phyloP scores from a whole-genome alignment of 768 basidiomycete genomes.

The Mycena polygramma region DNA sequence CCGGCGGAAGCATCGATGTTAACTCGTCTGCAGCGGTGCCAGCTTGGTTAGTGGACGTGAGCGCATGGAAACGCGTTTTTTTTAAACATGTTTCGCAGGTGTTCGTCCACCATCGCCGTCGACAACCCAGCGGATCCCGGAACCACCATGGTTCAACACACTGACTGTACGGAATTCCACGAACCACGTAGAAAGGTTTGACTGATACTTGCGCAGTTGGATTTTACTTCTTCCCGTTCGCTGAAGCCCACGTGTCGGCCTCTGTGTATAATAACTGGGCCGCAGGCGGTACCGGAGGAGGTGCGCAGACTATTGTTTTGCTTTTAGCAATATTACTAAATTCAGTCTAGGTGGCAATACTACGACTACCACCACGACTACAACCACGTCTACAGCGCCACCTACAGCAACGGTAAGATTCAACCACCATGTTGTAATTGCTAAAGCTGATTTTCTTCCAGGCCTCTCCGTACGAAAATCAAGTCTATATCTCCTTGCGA shows the following conservation, averaged over 20 bases:
- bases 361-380: conserved; percentile 46
- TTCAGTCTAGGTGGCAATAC: conserved; percentile 43
- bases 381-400: conserved; percentile 50
- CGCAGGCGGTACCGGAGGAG: conserved; percentile 60
- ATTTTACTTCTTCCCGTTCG: conserved; percentile 68
- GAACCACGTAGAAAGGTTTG: not conserved
- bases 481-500: not conserved
- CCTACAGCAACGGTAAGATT: conserved; percentile 48
- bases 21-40: conserved; percentile 42
- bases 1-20: conserved; percentile 53
- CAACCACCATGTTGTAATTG: not conserved
- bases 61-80: not conserved
- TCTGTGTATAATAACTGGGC: conserved; percentile 65
- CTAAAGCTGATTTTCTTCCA: not conserved
- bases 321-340: not conserved
- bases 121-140: conserved; percentile 63
- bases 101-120: conserved; percentile 54
- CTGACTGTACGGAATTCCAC: conserved; percentile 60
- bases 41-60: conserved; percentile 57
- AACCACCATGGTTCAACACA: conserved; percentile 68
- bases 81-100: conserved; percentile 8
- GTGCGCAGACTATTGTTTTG: conserved; percentile 22
- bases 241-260: conserved; percentile 59
- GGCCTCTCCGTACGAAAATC: conserved; percentile 14
- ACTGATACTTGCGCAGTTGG: conserved; percentile 55